Conservation (phyloP, 331 rosid genomes). For the Rhamnella rubrinervis region DNA sequence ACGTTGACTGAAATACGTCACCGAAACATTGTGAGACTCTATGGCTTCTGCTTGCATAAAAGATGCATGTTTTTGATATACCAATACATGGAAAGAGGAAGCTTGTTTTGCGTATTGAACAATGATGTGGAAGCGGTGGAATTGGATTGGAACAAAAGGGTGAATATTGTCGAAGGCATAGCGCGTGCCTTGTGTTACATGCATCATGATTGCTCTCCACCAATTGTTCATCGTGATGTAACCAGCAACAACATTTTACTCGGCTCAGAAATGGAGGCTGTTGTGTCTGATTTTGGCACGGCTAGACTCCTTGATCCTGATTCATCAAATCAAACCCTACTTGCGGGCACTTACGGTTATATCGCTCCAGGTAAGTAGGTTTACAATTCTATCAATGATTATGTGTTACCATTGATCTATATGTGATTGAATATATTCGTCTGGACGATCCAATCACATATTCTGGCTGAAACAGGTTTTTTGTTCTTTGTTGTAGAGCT, state of each 20-base stretch:
- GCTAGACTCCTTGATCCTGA: not conserved
- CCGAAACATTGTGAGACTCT: too few relatives aligned
- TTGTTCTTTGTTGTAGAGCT: constrained; percentile 5
- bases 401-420: too few relatives aligned
- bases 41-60: too few relatives aligned
- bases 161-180: too few relatives aligned
- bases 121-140: constrained; percentile 13
- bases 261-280: constrained; percentile 26
- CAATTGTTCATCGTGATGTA: constrained; percentile 20
- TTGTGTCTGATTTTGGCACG: constrained; percentile 17
- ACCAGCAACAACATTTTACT: constrained; percentile 35
- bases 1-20: constrained; percentile 3
- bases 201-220: too few relatives aligned
- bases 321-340: constrained; percentile 5
- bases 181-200: too few relatives aligned
- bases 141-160: too few relatives aligned
- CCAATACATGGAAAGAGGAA: too few relatives aligned
- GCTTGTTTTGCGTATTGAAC: constrained; percentile 14
- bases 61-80: too few relatives aligned
- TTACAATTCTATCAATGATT: not conserved
- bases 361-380: constrained; percentile 4
- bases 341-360: constrained; percentile 6
- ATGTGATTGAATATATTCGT: too few relatives aligned
- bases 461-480: too few relatives aligned
- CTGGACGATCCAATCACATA: too few relatives aligned